These are phyloP conservation scores for Fusarium brachygibbosum DNA, from an alignment of 2,329 filamentous ascomycete genomes.

Conservation along the genomic window DNA sequence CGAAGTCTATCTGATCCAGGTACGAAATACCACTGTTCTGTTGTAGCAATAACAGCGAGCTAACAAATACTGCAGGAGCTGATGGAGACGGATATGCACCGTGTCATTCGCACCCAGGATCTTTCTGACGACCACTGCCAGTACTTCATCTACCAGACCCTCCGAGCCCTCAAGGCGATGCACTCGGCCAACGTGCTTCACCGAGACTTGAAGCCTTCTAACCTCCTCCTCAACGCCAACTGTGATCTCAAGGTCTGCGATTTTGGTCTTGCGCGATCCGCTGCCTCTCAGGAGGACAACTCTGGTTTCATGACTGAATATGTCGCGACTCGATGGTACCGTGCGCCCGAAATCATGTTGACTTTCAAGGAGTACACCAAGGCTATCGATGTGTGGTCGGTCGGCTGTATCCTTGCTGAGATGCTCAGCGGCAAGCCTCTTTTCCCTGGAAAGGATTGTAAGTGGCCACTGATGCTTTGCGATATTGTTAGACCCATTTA, in stretches of 20 bases:
- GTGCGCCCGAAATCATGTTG: slow-evolving; percentile 99
- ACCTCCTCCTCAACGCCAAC: slow-evolving; percentile 96
- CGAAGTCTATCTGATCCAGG: slow-evolving; percentile 98
- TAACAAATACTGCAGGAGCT: slow-evolving; percentile 74
- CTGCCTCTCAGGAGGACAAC: slow-evolving; percentile 97
- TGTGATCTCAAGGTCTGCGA: slow-evolving; percentile 99
- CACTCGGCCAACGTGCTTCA: slow-evolving; percentile 98
- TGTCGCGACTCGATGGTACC: slow-evolving; percentile 98
- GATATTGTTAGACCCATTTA: neutral
- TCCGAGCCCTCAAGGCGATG: slow-evolving; percentile 98
- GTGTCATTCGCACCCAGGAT: slow-evolving; percentile 98
- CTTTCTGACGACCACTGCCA: slow-evolving; percentile 99
- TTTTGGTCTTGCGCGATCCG: slow-evolving; percentile 94
- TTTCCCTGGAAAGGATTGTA: slow-evolving; percentile 98
- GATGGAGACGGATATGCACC: slow-evolving; percentile 99
- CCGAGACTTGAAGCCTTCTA: slow-evolving; percentile 96
- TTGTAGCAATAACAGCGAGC: slow-evolving; percentile 11
- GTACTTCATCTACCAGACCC: slow-evolving; percentile 99
- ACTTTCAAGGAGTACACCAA: slow-evolving; percentile 99
- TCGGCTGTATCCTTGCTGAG: slow-evolving; percentile 97
- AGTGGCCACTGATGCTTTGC: slow-evolving; percentile 54
- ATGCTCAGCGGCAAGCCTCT: slow-evolving; percentile 99
- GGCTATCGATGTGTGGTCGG: slow-evolving; percentile 99
- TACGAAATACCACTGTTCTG: slow-evolving; percentile 58
- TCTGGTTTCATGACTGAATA: slow-evolving; percentile 99